These are phyloP conservation scores for Remersonia thermophila DNA, from an alignment of 2,329 filamentous ascomycete genomes.

Conservation along the genomic window DNA sequence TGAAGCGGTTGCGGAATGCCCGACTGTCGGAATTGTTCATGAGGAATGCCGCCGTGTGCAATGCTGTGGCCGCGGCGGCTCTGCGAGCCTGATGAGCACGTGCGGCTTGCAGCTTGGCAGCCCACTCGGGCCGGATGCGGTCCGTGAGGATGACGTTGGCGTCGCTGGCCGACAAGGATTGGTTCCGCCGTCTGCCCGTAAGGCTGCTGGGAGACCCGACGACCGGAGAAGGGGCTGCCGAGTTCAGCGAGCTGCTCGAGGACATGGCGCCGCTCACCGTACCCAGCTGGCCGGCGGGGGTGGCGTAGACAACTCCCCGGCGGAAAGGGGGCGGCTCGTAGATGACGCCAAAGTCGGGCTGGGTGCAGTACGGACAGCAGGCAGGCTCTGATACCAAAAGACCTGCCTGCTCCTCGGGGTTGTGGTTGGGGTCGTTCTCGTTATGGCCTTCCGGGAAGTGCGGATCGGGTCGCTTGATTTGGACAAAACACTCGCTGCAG, in stretches of 20 bases:
- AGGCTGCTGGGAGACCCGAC: constrained; percentile 22
- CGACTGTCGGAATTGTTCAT: constrained; percentile 53
- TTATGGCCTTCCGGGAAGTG: constrained; percentile 71
- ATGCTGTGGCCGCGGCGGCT: constrained; percentile 81
- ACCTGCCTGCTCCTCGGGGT: constrained; percentile 40
- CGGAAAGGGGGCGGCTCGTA: constrained; percentile 85
- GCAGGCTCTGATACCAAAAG: constrained; percentile 83
- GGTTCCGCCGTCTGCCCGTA: constrained; percentile 29
- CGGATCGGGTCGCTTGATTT: constrained; percentile 90
- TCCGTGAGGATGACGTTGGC: constrained; percentile 87
- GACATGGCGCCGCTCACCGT: constrained; percentile 63
- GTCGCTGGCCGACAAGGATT: constrained; percentile 66
- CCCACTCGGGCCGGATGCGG: constrained; percentile 85
- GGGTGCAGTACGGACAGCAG: constrained; percentile 87
- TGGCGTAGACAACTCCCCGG: constrained; percentile 62
- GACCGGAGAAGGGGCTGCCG: constrained; percentile 32
- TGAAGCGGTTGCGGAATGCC: constrained; percentile 41
- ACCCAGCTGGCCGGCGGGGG: constrained; percentile 33
- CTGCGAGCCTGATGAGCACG: constrained; percentile 74
- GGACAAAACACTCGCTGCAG: constrained; percentile 97
- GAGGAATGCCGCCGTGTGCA: constrained; percentile 90
- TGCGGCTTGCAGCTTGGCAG: constrained; percentile 74
- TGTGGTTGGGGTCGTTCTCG: constrained; percentile 27
- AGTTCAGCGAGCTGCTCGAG: constrained; percentile 68
- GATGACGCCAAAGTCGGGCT: constrained; percentile 90